Base-by-base conservation (phyloP, 768 basidiomycete species). In the Paxillus rubicundulus region DNA sequence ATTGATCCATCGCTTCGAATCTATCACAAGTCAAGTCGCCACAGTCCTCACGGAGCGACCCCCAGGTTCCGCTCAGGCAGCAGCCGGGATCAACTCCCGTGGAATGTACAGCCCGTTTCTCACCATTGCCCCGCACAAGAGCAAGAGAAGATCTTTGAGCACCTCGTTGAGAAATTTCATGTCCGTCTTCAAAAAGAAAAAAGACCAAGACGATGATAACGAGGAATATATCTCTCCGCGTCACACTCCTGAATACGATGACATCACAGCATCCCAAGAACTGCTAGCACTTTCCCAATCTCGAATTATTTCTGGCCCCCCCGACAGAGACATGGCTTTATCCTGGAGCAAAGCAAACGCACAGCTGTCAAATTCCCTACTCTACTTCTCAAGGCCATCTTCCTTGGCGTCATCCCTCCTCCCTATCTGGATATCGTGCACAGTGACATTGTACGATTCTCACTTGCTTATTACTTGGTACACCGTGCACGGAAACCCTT, bases 101-200 rank as follows among this genome's bases (percentile, higher is more conserved):
- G 56, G 54, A 30, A 28, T 40, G 21, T 33, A 48, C 17, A 59
- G 45, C 51, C 56, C 56, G 39, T 64, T 60, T 40, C 59, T 58
- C 41, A 36, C 54, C 8, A 46, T 61, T 27, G 50, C 41, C 8
- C 40, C 61, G 13, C 67, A 70, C 57, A 77, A 75, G 52, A 75
- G 72, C 53, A 83, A 77, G 61, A 67, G 65, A 45, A 66, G 70
- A 9, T 85, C 82, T 5, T 69, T 88, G 45, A 79, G 84, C 20
- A 81, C 80, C 63, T 87, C 85, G 16, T 70, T 88, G 55, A 77
- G 80, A 37, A 87, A 82, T 57, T 63, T 87, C 28, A 69, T 88
- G 40, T 78, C 83, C 5, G 80, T 81, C 4, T 76, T 87, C 71
- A 84, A 77, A 68, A 85, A 81, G 65, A 66, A 58, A 49, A 71